Evolutionary conservation across 2,329 filamentous ascomycete genomes (phyloP).

Genomic region (Penicillium oxalicum): DNA sequence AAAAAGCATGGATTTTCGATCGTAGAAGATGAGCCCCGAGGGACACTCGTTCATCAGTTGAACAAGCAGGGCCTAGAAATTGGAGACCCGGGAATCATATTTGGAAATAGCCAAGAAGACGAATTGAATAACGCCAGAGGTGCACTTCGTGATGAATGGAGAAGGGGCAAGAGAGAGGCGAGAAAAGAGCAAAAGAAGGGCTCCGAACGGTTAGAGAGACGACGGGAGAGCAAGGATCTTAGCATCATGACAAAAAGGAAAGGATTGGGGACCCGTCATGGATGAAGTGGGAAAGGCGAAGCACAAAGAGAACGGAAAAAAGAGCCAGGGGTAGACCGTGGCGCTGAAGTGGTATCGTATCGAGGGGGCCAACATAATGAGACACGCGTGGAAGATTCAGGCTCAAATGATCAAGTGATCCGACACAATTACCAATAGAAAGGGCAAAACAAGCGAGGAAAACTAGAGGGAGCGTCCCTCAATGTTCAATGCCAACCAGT

Average conservation of each 20-base stretch:
- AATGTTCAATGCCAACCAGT: conserved; percentile 12
- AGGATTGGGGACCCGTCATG: too few species aligned
- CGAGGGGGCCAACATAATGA: conserved; percentile 18
- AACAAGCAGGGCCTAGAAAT: conserved; percentile 5
- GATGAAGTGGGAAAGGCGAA: too few species aligned
- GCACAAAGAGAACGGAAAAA: conserved; percentile 8
- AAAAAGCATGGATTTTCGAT: conserved; percentile 6
- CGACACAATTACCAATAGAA: conserved; percentile 25
- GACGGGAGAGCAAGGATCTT: too few species aligned
- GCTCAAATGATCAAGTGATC: conserved; percentile 32
- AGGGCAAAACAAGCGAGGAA: conserved; percentile 26
- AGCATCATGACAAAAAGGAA: too few species aligned
- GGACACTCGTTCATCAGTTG: conserved; percentile 12
- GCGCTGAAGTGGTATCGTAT: conserved; percentile 28
- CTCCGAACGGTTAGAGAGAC: too few species aligned
- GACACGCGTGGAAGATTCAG: conserved; percentile 13
- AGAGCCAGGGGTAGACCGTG: conserved; percentile 13
- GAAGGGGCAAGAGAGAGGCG: conserved; percentile 6
- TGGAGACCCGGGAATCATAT: conserved; percentile 17
- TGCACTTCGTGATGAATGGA: conserved; percentile 18
- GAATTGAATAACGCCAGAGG: conserved; percentile 16
- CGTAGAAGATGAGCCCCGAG: conserved; percentile 7
- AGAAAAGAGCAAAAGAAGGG: too few species aligned
- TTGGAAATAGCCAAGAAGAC: conserved; percentile 9
- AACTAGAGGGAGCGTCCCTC: conserved; percentile 3